A percentile compares a stretch with the other conserved stretches of the same genome.
These are phyloP conservation scores for Vigna nakashimae DNA, from an alignment of 306 rosid species.

Conservation along the genomic window DNA sequence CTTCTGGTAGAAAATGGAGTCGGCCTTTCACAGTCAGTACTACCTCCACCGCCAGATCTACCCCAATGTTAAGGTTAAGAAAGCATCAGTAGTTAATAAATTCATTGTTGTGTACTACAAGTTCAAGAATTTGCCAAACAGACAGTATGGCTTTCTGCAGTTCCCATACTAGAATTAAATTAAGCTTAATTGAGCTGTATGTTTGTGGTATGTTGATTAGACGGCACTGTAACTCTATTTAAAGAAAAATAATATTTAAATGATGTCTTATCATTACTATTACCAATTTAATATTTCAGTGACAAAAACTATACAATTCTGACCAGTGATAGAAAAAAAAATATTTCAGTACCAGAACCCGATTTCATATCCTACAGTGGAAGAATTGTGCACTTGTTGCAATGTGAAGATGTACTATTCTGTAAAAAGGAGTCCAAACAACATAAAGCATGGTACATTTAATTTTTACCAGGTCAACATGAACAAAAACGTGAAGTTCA, in stretches of 20 bases:
- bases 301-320: neutral
- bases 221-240: slow-evolving; percentile 19
- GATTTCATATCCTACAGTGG: slow-evolving; percentile 1
- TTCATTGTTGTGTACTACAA: slow-evolving; percentile 27
- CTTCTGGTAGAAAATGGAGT: slow-evolving; percentile 85
- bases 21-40: slow-evolving; percentile 72
- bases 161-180: slow-evolving; percentile 33
- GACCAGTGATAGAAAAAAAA: slow-evolving; percentile 13
- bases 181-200: slow-evolving; percentile 36
- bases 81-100: slow-evolving; percentile 38
- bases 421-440: slow-evolving; percentile 8
- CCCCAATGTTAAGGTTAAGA: slow-evolving; percentile 69
- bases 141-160: slow-evolving; percentile 26
- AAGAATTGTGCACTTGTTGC: neutral
- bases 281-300: slow-evolving; percentile 35
- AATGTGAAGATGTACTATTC: neutral
- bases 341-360: slow-evolving; percentile 12
- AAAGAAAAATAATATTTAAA: slow-evolving; percentile 21
- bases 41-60: slow-evolving; percentile 97
- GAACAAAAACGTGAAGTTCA: slow-evolving; percentile 26
- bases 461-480: slow-evolving; percentile 22
- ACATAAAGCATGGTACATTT: slow-evolving; percentile 5
- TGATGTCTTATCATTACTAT: slow-evolving; percentile 28
- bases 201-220: slow-evolving; percentile 33
- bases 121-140: slow-evolving; percentile 10